These are phyloP conservation scores for Musa beccarii DNA, from an alignment of 176 grass and related monocot genomes.

Conservation along the genomic window DNA sequence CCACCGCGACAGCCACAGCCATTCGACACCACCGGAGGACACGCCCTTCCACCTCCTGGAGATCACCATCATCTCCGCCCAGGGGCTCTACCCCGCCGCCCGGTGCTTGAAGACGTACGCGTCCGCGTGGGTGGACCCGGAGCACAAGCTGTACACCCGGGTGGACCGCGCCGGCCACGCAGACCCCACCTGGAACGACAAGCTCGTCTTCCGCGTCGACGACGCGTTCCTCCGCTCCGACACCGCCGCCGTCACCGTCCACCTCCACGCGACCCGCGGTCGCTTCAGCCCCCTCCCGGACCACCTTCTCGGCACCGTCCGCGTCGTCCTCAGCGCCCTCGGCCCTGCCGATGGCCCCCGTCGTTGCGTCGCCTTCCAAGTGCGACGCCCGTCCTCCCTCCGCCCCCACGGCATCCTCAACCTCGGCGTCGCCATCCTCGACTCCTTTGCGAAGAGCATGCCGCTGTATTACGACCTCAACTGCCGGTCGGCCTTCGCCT, in stretches of 20 bases:
- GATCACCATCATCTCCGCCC: conserved; percentile 2
- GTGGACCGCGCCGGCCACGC: neutral
- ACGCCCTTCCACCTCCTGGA: conserved; percentile 10
- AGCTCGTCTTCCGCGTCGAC: conserved; percentile 11
- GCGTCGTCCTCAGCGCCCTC: conserved; percentile 52
- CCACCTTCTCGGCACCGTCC: conserved; percentile 34
- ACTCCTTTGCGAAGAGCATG: conserved; percentile 6
- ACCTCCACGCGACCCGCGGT: conserved; percentile 29
- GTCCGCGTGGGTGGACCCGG: neutral
- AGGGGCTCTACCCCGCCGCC: neutral
- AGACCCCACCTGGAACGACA: conserved; percentile 11
- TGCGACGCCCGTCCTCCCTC: conserved; percentile 43
- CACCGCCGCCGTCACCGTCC: conserved; percentile 2
- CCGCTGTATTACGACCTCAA: conserved; percentile 16
- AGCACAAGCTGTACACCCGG: neutral
- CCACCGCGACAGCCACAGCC: neutral
- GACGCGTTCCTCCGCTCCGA: neutral
- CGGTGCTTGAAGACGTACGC: neutral
- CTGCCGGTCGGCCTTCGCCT: conserved; percentile 30
- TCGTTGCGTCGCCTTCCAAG: conserved; percentile 50
- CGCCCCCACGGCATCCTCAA: conserved; percentile 64
- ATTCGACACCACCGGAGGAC: neutral
- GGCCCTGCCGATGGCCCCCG: neutral
- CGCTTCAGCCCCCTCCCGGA: conserved; percentile 13
- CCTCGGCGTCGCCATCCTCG: conserved; percentile 40